Evolutionary conservation across 2,329 filamentous ascomycete species (phyloP).

Genomic region (Botrytis fragariae): DNA sequence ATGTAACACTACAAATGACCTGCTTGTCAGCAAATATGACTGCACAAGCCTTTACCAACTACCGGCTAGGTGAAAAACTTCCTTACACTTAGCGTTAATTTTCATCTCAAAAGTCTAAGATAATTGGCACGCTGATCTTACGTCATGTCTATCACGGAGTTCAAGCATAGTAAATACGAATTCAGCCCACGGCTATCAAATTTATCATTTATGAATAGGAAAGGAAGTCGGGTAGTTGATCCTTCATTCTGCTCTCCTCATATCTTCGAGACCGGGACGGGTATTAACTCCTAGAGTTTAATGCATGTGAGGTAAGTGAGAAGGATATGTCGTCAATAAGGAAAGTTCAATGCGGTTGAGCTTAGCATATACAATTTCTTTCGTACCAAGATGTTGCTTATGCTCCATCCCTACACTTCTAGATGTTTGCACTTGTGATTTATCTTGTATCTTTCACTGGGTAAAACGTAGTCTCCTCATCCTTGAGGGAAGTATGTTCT

Average conservation of each 20-base stretch:
- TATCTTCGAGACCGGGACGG: neutral
- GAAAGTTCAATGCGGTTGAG: too few species aligned
- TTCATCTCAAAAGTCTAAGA: neutral
- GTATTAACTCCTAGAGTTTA: fast-evolving
- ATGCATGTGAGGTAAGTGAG: fast-evolving
- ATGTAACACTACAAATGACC: too few species aligned
- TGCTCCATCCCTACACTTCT: neutral
- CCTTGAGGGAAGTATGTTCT: too few species aligned
- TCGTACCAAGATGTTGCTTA: fast-evolving
- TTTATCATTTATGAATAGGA: neutral
- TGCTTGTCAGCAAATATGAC: neutral
- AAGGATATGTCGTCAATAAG: fast-evolving
- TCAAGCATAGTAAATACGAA: neutral
- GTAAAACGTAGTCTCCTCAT: too few species aligned
- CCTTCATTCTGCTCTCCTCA: neutral
- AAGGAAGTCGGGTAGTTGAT: neutral
- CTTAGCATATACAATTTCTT: too few species aligned
- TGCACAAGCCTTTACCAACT: too few species aligned
- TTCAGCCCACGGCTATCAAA: fast-evolving
- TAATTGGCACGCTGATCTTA: neutral
- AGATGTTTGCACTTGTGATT: too few species aligned
- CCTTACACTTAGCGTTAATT: neutral
- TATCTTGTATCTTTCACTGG: too few species aligned
- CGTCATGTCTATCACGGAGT: neutral
- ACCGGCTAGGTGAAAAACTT: neutral